These are phyloP conservation scores for Diatrype stigma DNA, from an alignment of 2,329 filamentous ascomycete genomes.

Conservation along the genomic window DNA sequence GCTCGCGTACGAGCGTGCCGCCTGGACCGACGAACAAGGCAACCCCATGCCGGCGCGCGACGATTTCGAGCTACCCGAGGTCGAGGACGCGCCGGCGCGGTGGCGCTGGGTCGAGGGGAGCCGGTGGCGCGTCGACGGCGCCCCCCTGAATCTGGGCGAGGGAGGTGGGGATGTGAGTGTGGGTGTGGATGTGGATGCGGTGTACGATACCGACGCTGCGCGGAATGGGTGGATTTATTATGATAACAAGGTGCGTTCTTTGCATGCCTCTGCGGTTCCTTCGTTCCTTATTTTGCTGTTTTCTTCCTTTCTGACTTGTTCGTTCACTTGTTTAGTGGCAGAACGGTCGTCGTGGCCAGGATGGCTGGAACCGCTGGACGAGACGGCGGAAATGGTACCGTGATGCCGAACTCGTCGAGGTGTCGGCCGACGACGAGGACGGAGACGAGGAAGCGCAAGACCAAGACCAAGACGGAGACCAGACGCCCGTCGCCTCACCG, in stretches of 20 bases:
- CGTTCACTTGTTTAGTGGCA: constrained; percentile 84
- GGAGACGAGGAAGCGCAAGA: constrained; percentile 37
- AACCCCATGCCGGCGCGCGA: constrained; percentile 75
- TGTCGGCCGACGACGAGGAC: constrained; percentile 34
- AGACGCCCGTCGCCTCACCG: constrained; percentile 32
- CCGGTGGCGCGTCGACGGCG: constrained; percentile 82
- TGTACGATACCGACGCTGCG: constrained; percentile 56
- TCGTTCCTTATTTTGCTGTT: not conserved
- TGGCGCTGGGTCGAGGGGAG: constrained; percentile 81
- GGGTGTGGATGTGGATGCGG: constrained; percentile 46
- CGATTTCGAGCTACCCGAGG: constrained; percentile 58
- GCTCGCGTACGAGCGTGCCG: constrained; percentile 81
- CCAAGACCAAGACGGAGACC: constrained; percentile 32
- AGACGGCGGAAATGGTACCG: constrained; percentile 92
- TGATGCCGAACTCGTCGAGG: constrained; percentile 89
- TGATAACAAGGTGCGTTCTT: constrained; percentile 86
- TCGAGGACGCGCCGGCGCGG: constrained; percentile 55
- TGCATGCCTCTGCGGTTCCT: not conserved
- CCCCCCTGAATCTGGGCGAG: too few species aligned
- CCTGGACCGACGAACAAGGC: constrained; percentile 96
- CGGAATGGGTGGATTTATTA: constrained; percentile 93
- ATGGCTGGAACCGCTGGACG: constrained; percentile 94
- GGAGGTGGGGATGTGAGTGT: too few species aligned
- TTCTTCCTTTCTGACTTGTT: not conserved
- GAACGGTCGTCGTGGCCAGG: constrained; percentile 74